Base-by-base conservation (phyloP, 169 alveolate species). In the Plasmodium gaboni region DNA sequence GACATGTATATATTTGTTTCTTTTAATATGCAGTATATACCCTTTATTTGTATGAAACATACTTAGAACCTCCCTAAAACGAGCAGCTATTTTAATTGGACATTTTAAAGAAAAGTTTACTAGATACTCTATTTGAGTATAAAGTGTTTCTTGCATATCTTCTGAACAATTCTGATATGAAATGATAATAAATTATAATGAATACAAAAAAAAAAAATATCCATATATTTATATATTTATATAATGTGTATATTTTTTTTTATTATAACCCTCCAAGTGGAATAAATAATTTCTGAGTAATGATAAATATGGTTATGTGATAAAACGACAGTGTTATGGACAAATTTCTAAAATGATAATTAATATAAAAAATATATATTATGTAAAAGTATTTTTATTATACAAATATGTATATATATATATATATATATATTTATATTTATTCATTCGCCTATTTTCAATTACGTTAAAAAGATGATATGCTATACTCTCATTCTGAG, bases 31-130 rank as follows among this genome's bases (percentile, higher is more conserved):
- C 5, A 53, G 10, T 15, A 10, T 48, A 44, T 85, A 85, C 92
- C 92, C 92, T 72, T 85, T 85, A 60, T 85, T 85, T 50, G 69
- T 59, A 38, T 85, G 87, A 73, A 85, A 85, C 24, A 70, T 70
- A 15, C 46, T 59, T 0, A 85, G 87, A n/a, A 69, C 26, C 15
- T 42, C 22, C 42, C 92, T 85, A 42, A 85, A 85, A 59, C 87
- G 87, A 1, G 92, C 65, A 6, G 92, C 92, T 7, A 85, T 50
- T 53, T 85, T 85, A 55, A 85, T 59, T 1, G 92, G 87, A 44
- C 87, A 85, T 19, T 85, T 85, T 70, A 85, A 32, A 59, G 92
- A 48, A 50, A 60, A 57, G 22, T 85, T 59, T 2, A 70, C 92
- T 22, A 85, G 87, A 42, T 70, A 42, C 73, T 85, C 87, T 6